These are phyloP conservation scores for Astragalus membranaceus DNA, from an alignment of 306 rosid species.

Conservation along the genomic window DNA sequence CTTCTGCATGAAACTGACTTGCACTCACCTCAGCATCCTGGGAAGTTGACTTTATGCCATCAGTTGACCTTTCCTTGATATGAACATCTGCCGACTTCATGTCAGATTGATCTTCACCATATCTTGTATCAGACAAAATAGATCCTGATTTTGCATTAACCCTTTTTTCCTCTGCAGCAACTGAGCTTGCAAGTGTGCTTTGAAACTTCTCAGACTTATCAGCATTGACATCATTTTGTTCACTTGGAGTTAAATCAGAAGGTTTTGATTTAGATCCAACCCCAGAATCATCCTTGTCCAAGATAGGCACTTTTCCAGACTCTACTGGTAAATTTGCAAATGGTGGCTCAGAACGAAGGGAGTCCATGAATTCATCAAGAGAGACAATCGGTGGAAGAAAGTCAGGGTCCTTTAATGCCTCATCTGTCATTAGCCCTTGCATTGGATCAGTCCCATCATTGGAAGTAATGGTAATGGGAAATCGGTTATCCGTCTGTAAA, in stretches of 20 bases:
- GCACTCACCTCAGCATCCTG: constrained; percentile 20
- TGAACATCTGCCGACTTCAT: constrained; percentile 22
- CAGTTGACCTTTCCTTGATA: constrained; percentile 25
- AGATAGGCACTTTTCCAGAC: constrained; percentile 36
- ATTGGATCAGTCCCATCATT: constrained; percentile 55
- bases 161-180: constrained; percentile 21
- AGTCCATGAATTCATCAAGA: constrained; percentile 92
- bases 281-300: constrained; percentile 43
- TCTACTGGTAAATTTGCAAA: constrained; percentile 51
- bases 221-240: constrained; percentile 13
- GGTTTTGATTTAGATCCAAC: constrained; percentile 34
- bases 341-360: constrained; percentile 75
- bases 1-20: constrained; percentile 19
- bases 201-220: constrained; percentile 25
- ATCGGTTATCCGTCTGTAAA: constrained; percentile 26
- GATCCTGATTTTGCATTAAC: constrained; percentile 22
- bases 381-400: constrained; percentile 84
- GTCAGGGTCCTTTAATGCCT: constrained; percentile 65
- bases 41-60: constrained; percentile 19
- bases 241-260: constrained; percentile 31
- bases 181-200: constrained; percentile 9
- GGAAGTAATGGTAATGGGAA: constrained; percentile 54
- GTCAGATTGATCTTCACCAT: constrained; percentile 15
- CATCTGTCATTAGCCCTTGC: constrained; percentile 86
- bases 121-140: not conserved